Evolutionary conservation across 305 asterid genomes (phyloP), one percentile per base, ranked within the genome.

Genomic region (Andrographis paniculata): DNA sequence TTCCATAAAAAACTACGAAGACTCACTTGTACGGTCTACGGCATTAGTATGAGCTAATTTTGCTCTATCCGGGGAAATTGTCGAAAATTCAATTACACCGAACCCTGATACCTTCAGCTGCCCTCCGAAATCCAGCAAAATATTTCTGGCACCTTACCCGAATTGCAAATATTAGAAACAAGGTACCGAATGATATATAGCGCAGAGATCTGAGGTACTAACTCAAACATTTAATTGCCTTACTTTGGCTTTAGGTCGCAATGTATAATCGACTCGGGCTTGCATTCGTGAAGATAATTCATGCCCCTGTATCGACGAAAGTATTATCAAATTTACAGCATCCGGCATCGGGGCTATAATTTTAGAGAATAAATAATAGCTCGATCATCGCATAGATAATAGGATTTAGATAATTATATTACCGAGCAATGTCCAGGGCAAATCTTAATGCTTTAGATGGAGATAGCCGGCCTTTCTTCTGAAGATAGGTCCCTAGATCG

Each of bases 101-200:
- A 92, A 92, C 63, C 97, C 99, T 30, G 95, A 73, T 63, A 92
- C 87, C 77, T 92, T 92, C 76, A 79, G 72, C 76, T 81, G 88
- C 64, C 99, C 97, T 64, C 99, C 99, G 72, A 86, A 71, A 63
- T 87, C 99, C 86, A 87, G 93, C 94, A 84, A 87, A 79, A 92
- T 64, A 82, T 92, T 87, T 82, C 98, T 86, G 98, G 95, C 95
- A 85, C 98, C 98, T 89, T 89, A 82, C 84, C 63, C 60, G 73
- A 69, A 69, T 72, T 82, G 75, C 67, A 68, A 66, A 67, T 76
- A 73, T 80, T 80, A 86, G 72, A 68, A 61, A 24, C 14, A 66
- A 60, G 47, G 59, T 36, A 53, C 41, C n/a, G 43, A 58, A 49
- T 21, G 21, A 52, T 47, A 15, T 20, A 52, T 40, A 28, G 13